These are phyloP conservation scores for Calamus simplicifolius DNA, from an alignment of 176 grass and related monocot species.

Conservation along the genomic window DNA sequence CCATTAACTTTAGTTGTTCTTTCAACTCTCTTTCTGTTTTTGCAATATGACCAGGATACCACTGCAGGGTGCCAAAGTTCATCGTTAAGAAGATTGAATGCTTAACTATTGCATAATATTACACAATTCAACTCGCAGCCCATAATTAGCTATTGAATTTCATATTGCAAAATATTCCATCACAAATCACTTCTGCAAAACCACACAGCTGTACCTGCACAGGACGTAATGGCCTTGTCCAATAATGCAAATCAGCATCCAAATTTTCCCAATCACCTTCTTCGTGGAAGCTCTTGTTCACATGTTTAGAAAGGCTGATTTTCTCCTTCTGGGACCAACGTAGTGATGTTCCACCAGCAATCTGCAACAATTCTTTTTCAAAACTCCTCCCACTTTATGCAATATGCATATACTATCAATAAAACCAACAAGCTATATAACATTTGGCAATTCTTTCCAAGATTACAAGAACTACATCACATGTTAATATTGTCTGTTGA, in stretches of 20 bases:
- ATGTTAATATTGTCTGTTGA: too few species aligned
- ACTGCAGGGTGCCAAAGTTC: conserved; percentile 37
- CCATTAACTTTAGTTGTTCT: conserved; percentile 85
- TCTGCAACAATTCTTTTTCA: conserved; percentile 12
- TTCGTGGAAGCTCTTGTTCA: conserved; percentile 14
- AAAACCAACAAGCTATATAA: too few species aligned
- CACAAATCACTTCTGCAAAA: conserved; percentile 10
- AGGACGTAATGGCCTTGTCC: conserved; percentile 69
- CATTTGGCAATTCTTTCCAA: too few species aligned
- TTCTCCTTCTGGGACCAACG: conserved; percentile 11
- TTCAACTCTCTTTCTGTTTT: conserved; percentile 98
- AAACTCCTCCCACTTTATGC: neutral
- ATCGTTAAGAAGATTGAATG: too few species aligned
- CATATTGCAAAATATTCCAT: neutral
- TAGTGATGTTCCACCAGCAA: conserved; percentile 42
- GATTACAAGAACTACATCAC: too few species aligned
- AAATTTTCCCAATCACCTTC: conserved; percentile 56
- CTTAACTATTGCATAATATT: too few species aligned
- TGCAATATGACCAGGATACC: conserved; percentile 99
- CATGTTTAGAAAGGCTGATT: conserved; percentile 13
- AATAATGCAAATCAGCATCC: conserved; percentile 86
- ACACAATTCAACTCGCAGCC: too few species aligned
- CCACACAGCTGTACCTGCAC: conserved; percentile 81
- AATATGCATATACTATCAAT: neutral
- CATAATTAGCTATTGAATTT: too few species aligned